A percentile compares a stretch with the other conserved stretches of the same genome.
Evolutionary conservation across 495 filamentous ascomycete species (phyloP).

Genomic region (Tuber magnatum): DNA sequence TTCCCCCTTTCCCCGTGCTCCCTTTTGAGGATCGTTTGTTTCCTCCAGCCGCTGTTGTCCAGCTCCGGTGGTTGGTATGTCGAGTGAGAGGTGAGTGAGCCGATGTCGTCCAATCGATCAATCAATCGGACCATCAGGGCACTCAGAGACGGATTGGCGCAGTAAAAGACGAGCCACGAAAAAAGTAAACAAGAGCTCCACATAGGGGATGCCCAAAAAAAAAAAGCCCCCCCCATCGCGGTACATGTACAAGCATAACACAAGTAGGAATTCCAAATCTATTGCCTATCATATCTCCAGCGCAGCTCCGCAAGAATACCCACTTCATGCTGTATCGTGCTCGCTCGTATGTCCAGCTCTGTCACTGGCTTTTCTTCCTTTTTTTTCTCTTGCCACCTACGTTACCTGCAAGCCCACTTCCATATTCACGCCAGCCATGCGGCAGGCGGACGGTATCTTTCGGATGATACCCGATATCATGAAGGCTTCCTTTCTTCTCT

Average conservation of each 20-base stretch:
- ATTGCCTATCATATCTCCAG: background rate
- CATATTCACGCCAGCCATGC: background rate
- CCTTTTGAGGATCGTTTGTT: background rate
- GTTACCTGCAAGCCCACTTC: conserved; percentile 1
- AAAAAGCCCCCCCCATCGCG: background rate
- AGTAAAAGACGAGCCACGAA: background rate
- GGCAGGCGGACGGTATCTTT: background rate
- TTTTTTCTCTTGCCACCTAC: background rate
- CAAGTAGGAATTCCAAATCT: background rate
- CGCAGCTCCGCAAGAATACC: background rate
- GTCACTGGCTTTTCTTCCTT: background rate
- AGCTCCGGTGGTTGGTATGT: background rate
- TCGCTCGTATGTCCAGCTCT: background rate
- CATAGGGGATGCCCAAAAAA: background rate
- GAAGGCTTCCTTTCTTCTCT: background rate
- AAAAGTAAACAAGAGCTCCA: background rate
- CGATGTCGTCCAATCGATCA: background rate
- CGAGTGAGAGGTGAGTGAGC: background rate
- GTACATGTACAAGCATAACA: background rate
- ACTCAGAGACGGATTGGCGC: background rate
- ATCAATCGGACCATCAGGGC: background rate
- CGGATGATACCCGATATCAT: background rate
- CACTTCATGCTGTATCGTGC: background rate
- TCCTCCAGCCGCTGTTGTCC: background rate
- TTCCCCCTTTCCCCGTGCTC: background rate